Base-by-base conservation (phyloP, 2,329 filamentous ascomycete species). In the Colletotrichum chlorophyti region DNA sequence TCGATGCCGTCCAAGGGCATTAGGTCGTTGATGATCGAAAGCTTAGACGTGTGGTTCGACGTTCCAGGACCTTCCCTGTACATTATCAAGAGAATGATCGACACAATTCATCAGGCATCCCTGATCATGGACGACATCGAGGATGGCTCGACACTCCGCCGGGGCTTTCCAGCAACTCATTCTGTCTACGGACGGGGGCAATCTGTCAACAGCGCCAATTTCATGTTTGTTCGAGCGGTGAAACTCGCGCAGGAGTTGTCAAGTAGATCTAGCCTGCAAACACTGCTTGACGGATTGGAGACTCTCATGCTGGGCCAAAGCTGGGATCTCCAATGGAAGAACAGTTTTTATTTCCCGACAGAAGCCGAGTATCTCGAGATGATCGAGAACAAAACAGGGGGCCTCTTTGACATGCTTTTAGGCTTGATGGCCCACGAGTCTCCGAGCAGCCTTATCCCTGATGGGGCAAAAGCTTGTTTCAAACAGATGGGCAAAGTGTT, bases 111-210 rank as follows among this genome's bases (percentile, higher is more conserved):
- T 34, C 53, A 58, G 17, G 40, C 54, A 2, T 58, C 54, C 6
- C 49, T 58, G 11, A 47, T 58, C 3, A 62, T 78, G 4, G 74
- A 76, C 46, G 74, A 78, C 61, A 65, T 78, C 12, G 63, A 78
- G 60, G 75, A 77, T 46, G 49, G 61, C 1, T 75, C 74, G 0
- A 26, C 57, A 3, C 58, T 74, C 1, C 66, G 74, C 2, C 66
- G 74, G 3, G 72, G 70, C 3, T 65, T 64, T n/a, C 72, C 74
- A 6, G 58, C 74, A 1, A 64, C 71, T 1, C 75, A 78, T 51
- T 60, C 58, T 1, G 65, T 77, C 5, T 78, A 71, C 53, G 75
- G 75, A 0, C 26, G 35, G 5, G 63, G 65, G 0, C 74, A 76
- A 48, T 68, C 73, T 3, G 71, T 77, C 48, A 76, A 78, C 58